Evolutionary conservation across 169 alveolate species (phyloP).

Genomic region (Plasmodium gallinaceum): DNA sequence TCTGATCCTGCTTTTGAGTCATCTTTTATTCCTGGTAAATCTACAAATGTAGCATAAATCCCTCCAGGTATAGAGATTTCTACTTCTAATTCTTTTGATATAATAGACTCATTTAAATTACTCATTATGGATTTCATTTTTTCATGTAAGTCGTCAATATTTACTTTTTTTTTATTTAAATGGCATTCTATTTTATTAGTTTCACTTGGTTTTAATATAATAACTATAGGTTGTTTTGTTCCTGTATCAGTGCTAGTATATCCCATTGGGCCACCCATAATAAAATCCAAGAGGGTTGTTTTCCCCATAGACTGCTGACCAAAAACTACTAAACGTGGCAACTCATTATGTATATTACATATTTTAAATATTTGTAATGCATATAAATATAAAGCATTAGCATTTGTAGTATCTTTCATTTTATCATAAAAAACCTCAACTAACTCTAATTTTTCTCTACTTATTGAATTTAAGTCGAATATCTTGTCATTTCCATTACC

Average conservation of each 20-base stretch:
- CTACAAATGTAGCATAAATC: slow-evolving; percentile 92
- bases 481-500: slow-evolving; percentile 70
- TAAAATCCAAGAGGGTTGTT: slow-evolving; percentile 91
- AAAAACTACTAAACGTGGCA: slow-evolving; percentile 92
- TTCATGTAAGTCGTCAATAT: slow-evolving; percentile 85
- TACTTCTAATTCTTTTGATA: slow-evolving; percentile 88
- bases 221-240: slow-evolving; percentile 92
- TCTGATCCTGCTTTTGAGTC: slow-evolving; percentile 92
- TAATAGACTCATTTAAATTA: slow-evolving; percentile 82
- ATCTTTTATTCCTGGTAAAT: slow-evolving; percentile 92
- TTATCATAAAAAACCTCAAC: slow-evolving; percentile 74
- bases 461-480: slow-evolving; percentile 71
- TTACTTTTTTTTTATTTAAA: slow-evolving; percentile 76
- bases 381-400: slow-evolving; percentile 86
- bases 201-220: slow-evolving; percentile 86
- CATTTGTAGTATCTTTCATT: slow-evolving; percentile 82
- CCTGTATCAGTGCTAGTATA: slow-evolving; percentile 92
- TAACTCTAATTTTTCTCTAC: slow-evolving; percentile 65
- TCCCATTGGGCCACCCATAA: slow-evolving; percentile 94
- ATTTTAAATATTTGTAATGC: slow-evolving; percentile 89
- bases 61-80: slow-evolving; percentile 90
- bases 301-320: slow-evolving; percentile 95
- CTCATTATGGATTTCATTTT: slow-evolving; percentile 88
- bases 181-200: slow-evolving; percentile 71
- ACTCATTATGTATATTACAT: slow-evolving; percentile 90